phyloP scores from a whole-genome alignment of 352 stramenopile genomes.

The Phytophthora rubi region DNA sequence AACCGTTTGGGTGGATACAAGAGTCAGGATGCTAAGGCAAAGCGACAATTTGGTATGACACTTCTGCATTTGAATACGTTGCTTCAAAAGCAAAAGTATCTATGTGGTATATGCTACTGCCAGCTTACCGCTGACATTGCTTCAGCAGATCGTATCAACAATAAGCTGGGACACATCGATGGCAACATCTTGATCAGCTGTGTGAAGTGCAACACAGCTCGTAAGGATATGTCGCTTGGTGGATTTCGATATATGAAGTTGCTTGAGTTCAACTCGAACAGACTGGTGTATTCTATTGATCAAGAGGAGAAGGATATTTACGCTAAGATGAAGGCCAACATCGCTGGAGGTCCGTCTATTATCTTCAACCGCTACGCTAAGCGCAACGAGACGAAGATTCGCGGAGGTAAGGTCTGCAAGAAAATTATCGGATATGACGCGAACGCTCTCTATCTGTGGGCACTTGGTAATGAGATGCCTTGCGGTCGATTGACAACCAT shows the following conservation, averaged over 20 bases:
- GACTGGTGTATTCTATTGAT: no score
- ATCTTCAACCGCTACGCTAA: not conserved
- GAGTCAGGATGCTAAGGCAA: not conserved
- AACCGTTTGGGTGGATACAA: not conserved
- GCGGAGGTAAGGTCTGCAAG: not conserved
- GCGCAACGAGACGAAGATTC: not conserved
- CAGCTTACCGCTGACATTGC: constrained; percentile 13
- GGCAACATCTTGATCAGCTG: no score
- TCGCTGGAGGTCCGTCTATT: no score
- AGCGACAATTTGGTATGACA: constrained; percentile 26
- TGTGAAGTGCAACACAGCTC: no score
- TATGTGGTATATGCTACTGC: constrained; percentile 27
- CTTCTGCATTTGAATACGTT: constrained; percentile 25
- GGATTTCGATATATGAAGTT: no score
- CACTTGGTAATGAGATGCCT: not conserved
- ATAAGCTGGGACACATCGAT: no score
- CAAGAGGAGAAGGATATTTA: no score
- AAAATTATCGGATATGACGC: constrained; percentile 16
- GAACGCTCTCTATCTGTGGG: not conserved
- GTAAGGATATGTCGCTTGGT: no score
- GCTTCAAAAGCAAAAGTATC: constrained; percentile 28
- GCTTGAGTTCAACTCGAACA: no score
- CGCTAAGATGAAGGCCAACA: no score
- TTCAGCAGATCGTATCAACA: no score
- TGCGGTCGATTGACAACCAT: not conserved